Evolutionary conservation across 139 green algal genomes (phyloP), one percentile per base, ranked within the genome.

Genomic region (Chlorella sp.): DNA sequence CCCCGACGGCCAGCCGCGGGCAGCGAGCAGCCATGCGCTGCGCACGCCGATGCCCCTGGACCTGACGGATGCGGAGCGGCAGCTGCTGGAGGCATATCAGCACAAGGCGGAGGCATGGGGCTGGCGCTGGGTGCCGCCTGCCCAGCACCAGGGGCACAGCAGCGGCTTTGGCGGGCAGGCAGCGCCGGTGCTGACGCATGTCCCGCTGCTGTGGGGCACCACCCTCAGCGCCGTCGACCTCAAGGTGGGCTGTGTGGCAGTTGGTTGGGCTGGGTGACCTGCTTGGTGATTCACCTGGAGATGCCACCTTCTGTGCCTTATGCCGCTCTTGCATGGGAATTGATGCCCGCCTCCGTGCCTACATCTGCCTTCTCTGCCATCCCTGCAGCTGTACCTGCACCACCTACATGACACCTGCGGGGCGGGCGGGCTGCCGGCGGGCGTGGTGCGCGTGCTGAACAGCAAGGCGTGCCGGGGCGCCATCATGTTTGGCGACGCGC

Each of bases 401-500:
- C 86, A 96, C 80, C 75, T 97, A 44, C 34, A 82, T 1, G 88
- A 92, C 0, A 94, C 88, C 0, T 51, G 55, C 21, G 89, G 87
- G 0, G 75, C 84, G 0, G 62, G 26, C 1, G 64, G 74, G 0
- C 34, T 89, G 78, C 93, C 93, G 0, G 68, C 92, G 0, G 90
- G 85, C 3, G 89, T 93, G 32, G 44, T 88, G 30, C 83, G 91
- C 36, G 83, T 94, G 63, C 89, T 96, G 47, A 81, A 69, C 69
- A 94, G 89, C 57, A 94, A 94, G 78, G 92, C 95, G 3, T 98
- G 95, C 89, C 91, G 95, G 21, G 82, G 74, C 3, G 94, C 95
- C 9, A 87, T 98, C 86, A 98, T 97, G 95, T 98, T 98, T 86
- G 94, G 94, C 0, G 90, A 97, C 86, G 11, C n/a, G 34, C 91